Evolutionary conservation across 495 filamentous ascomycete species (phyloP).

Genomic region (Hypoxylon subgilvum): DNA sequence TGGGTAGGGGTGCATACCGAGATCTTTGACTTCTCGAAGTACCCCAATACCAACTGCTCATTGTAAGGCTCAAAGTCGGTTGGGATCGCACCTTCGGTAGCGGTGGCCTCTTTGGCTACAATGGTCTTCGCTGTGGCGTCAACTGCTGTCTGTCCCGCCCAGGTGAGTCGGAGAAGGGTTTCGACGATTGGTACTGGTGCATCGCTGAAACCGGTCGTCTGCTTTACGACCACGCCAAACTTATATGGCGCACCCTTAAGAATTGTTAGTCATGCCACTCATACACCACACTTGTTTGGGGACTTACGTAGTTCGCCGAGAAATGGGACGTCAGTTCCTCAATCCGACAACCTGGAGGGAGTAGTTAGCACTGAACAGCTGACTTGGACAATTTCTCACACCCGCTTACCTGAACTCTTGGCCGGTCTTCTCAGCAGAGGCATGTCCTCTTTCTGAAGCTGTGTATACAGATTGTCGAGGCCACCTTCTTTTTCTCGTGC

Average conservation of each 20-base stretch:
- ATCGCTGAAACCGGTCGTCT: conserved; percentile 64
- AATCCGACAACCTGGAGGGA: conserved; percentile 38
- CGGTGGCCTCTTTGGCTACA: not conserved
- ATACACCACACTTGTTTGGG: not conserved
- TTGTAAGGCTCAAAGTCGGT: conserved; percentile 61
- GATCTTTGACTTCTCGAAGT: conserved; percentile 73
- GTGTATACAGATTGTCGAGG: conserved; percentile 66
- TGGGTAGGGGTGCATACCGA: conserved; percentile 57
- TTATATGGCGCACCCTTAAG: conserved; percentile 81
- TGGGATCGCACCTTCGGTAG: conserved; percentile 17
- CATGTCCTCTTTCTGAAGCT: conserved; percentile 65
- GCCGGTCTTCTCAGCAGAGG: conserved; percentile 63
- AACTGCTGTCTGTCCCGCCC: conserved; percentile 63
- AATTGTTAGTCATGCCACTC: conserved; percentile 17
- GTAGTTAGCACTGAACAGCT: conserved; percentile 15
- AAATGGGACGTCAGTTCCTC: conserved; percentile 70
- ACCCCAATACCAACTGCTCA: conserved; percentile 76
- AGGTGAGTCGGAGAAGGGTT: conserved; percentile 66
- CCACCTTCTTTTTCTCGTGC: conserved; percentile 60
- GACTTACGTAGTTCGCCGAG: conserved; percentile 72
- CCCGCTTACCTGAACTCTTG: conserved; percentile 39
- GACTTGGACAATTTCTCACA: not conserved
- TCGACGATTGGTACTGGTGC: conserved; percentile 63
- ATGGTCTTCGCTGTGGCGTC: conserved; percentile 32
- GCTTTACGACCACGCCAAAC: conserved; percentile 70